phyloP scores from a whole-genome alignment of 192 early-diverging fungal species.

The Entomortierella parvispora region DNA sequence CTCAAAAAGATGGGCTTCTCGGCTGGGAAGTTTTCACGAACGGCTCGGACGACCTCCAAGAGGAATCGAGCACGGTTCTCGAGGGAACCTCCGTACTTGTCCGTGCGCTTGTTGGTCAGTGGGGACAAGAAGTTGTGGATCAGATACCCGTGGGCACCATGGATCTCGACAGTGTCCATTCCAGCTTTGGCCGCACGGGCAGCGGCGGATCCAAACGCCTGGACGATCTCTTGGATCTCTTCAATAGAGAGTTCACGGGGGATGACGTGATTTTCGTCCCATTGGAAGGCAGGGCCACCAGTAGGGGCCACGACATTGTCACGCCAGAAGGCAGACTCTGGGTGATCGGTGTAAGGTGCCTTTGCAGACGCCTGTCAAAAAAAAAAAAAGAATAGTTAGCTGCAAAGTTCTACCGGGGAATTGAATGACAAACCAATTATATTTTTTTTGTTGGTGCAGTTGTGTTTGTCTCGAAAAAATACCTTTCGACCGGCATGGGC shows the following conservation, averaged over 20 bases:
- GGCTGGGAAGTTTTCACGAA: constrained; percentile 79
- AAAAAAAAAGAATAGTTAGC: not conserved
- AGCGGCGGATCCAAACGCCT: constrained; percentile 74
- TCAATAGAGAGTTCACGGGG: constrained; percentile 70
- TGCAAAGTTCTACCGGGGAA: too few relatives aligned
- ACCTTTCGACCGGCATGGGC: constrained; percentile 87
- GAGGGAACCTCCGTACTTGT: constrained; percentile 91
- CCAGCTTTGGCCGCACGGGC: constrained; percentile 79
- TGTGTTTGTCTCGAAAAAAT: too few relatives aligned
- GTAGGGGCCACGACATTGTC: constrained; percentile 75
- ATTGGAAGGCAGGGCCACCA: constrained; percentile 55
- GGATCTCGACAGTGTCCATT: constrained; percentile 92
- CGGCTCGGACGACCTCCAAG: constrained; percentile 70
- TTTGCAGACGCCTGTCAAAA: constrained; percentile 18
- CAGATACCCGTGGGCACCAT: constrained; percentile 93
- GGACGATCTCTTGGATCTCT: constrained; percentile 72
- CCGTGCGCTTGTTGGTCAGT: constrained; percentile 86
- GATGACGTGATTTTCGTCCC: constrained; percentile 45
- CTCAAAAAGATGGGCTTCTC: constrained; percentile 89
- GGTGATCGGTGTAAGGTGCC: constrained; percentile 14
- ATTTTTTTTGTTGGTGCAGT: too few relatives aligned
- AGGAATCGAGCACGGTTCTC: constrained; percentile 87
- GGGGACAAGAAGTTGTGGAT: constrained; percentile 84
- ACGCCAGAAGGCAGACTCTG: constrained; percentile 74
- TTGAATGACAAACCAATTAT: too few relatives aligned